These are phyloP conservation scores for Trametes cubensis DNA, from an alignment of 768 basidiomycete species.

Conservation along the genomic window DNA sequence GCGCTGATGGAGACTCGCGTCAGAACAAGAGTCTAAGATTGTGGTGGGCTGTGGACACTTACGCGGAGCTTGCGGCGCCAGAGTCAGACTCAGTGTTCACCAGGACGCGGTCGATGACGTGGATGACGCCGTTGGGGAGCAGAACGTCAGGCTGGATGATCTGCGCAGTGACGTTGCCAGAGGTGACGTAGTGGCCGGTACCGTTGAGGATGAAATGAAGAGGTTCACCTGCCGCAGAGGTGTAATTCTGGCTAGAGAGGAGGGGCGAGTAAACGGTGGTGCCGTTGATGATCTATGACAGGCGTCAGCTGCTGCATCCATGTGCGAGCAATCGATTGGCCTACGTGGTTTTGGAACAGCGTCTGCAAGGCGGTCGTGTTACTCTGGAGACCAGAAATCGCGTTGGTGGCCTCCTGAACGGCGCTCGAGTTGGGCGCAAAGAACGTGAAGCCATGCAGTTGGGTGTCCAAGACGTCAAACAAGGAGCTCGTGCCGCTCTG, in stretches of 20 bases:
- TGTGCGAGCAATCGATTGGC: slow-evolving; percentile 22
- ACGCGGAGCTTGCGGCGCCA: slow-evolving; percentile 56
- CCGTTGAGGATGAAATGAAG: slow-evolving; percentile 55
- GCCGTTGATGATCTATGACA: slow-evolving; percentile 62
- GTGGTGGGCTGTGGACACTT: slow-evolving; percentile 30
- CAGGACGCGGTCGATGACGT: slow-evolving; percentile 60
- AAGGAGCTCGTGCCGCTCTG: slow-evolving; percentile 42
- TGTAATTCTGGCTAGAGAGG: slow-evolving; percentile 44
- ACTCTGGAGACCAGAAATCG: slow-evolving; percentile 37
- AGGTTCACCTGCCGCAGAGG: slow-evolving; percentile 60
- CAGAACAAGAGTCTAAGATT: background rate
- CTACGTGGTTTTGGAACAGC: slow-evolving; percentile 63
- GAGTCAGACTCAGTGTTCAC: slow-evolving; percentile 46
- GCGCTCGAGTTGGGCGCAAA: slow-evolving; percentile 62
- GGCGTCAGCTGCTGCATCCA: background rate
- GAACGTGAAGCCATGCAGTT: slow-evolving; percentile 59
- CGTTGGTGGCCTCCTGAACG: slow-evolving; percentile 31
- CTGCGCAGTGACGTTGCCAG: slow-evolving; percentile 49
- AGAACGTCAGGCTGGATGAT: slow-evolving; percentile 64
- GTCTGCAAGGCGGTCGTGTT: slow-evolving; percentile 50
- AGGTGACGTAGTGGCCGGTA: slow-evolving; percentile 58
- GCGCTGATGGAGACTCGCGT: slow-evolving; percentile 29
- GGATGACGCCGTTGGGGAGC: slow-evolving; percentile 68
- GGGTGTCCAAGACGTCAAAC: slow-evolving; percentile 38
- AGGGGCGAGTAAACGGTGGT: slow-evolving; percentile 63